Conservation (phyloP, 2,329 filamentous ascomycete species). For the Fusarium guadeloupense region DNA sequence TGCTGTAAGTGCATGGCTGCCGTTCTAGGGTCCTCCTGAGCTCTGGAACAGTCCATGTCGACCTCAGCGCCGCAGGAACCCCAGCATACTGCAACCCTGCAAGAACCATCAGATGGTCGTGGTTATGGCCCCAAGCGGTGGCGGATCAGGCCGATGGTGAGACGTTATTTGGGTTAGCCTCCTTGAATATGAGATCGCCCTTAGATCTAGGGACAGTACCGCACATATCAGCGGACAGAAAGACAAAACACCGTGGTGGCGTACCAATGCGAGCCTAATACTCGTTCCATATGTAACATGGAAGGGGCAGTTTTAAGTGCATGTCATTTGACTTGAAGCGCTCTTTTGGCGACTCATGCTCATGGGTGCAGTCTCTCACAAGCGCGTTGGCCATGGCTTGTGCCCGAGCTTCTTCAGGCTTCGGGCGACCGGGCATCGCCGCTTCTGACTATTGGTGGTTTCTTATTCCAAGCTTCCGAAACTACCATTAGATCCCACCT, state of each 20-base stretch:
- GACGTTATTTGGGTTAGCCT: conserved; percentile 25
- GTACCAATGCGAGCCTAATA: neutral
- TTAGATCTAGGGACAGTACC: conserved; percentile 24
- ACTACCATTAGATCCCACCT: conserved; percentile 11
- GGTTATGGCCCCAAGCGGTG: conserved; percentile 8
- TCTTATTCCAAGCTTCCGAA: conserved; percentile 5
- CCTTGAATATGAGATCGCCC: conserved; percentile 26
- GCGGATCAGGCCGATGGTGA: conserved; percentile 30
- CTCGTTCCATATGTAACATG: conserved; percentile 14
- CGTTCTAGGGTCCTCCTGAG: neutral
- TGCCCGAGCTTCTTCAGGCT: conserved; percentile 11
- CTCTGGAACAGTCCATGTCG: neutral
- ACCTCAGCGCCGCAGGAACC: neutral
- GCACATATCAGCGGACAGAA: conserved; percentile 4
- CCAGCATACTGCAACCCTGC: neutral
- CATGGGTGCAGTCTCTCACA: conserved; percentile 20
- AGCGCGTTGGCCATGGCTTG: conserved; percentile 11
- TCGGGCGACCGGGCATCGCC: conserved; percentile 24
- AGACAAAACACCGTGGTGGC: conserved; percentile 1
- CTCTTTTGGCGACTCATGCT: conserved; percentile 11
- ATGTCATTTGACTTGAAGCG: conserved; percentile 27
- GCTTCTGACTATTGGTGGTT: conserved; percentile 12
- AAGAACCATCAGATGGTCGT: neutral
- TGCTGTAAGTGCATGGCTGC: neutral
- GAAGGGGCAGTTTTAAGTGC: conserved; percentile 4